phyloP scores from a whole-genome alignment of 352 stramenopile genomes.

The Phytophthora crassamura region DNA sequence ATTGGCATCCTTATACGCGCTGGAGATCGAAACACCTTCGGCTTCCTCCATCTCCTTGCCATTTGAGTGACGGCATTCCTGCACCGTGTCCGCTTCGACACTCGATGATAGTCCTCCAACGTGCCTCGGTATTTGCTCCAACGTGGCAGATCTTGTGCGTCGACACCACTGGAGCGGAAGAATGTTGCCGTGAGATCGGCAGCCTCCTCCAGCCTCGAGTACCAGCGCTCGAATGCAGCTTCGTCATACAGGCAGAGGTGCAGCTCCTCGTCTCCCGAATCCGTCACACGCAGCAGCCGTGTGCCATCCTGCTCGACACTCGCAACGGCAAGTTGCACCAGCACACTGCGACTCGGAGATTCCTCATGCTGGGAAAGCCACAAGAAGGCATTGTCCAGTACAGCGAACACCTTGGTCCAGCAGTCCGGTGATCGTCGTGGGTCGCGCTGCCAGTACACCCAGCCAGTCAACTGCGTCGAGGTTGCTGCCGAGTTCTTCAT shows the following conservation, averaged over 20 bases:
- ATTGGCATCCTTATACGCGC: background rate
- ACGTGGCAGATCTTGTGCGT: constrained; percentile 44
- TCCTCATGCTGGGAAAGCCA: constrained; percentile 63
- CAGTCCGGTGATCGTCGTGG: constrained; percentile 41
- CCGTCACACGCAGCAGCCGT: constrained; percentile 46
- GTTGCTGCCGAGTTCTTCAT: constrained; percentile 1
- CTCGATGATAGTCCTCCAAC: constrained; percentile 44
- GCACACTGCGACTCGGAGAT: constrained; percentile 30
- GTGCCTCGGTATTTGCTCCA: constrained; percentile 60
- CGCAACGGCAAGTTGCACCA: constrained; percentile 67
- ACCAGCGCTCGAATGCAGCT: constrained; percentile 40
- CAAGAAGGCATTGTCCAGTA: constrained; percentile 60
- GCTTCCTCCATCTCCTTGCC: constrained; percentile 23
- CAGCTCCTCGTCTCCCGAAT: constrained; percentile 58
- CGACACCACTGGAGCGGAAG: constrained; percentile 41
- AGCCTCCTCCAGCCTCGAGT: constrained; percentile 46
- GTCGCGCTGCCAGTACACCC: constrained; percentile 77
- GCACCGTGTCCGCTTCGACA: constrained; percentile 47
- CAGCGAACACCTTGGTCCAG: constrained; percentile 75
- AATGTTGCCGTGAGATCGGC: constrained; percentile 45
- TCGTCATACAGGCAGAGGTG: constrained; percentile 47
- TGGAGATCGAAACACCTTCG: constrained; percentile 13
- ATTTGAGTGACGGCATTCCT: constrained; percentile 40
- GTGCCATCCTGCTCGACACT: constrained; percentile 41
- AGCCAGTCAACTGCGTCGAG: constrained; percentile 29